Evolutionary conservation across 1,284 basidiomycete species (phyloP), one percentile per base, ranked within the genome.

Genomic region (Chiua sp.): DNA sequence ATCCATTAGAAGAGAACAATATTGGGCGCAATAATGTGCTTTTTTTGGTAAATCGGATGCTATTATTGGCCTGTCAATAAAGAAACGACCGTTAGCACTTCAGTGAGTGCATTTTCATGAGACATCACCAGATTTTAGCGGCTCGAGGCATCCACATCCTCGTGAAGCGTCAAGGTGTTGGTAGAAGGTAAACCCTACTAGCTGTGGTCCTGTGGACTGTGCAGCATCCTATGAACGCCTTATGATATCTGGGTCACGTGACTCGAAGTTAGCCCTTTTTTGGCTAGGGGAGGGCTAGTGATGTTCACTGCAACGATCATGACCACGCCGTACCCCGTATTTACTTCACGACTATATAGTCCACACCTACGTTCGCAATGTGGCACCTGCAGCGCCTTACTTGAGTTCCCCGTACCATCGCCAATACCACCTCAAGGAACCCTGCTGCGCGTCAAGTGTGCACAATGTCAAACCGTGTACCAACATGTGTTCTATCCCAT

Each of bases 331-430:
- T 75, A 80, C 59, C 67, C 76, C 26, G 52, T 77, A 16, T 68
- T 91, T 33, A 79, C 79, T 18, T 92, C 91, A 46, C 81, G 90
- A 59, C 86, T 85, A 12, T 75, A 87, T 42, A 72, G 79, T 11
- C 88, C 91, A 5, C 88, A 90, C 61, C 82, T 91, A 58, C 77
- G 79, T 28, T 85, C 89, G 7, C 79, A 78, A 53, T 93, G 92
- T 70, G 78, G 80, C 3, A 72, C 79, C 63, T 96, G 94, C 74
- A 78, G 79, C 20, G 71, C 80, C 1, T 77, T 78, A 10, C 79
- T 95, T 49, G 93, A 96, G 70, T 96, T 94, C 70, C 82, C 87
- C 3, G 79, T 90, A 2, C 93, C 92, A 1, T 78, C 77, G 2
- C 88, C 91, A 1, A 77, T 78, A 28, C 88, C 91, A 18, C 80